These are phyloP conservation scores for Cubamyces sp. DNA, from an alignment of 768 basidiomycete genomes.

Conservation along the genomic window DNA sequence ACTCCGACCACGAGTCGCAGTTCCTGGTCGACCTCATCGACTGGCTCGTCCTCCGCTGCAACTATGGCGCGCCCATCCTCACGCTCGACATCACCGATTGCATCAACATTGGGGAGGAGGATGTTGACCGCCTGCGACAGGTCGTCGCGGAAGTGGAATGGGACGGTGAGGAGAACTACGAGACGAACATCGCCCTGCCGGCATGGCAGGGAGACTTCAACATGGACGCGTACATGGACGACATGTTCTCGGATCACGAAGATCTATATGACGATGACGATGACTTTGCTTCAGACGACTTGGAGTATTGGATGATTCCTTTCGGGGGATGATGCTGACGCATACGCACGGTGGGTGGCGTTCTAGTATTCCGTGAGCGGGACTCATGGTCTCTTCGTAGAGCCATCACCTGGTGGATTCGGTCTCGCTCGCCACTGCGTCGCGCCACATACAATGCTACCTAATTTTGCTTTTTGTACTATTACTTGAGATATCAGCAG, in stretches of 20 bases:
- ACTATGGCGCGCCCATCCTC: background rate
- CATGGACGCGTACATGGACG: conserved; percentile 4
- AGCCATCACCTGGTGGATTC: no score
- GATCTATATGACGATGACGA: conserved; percentile 3
- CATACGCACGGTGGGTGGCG: background rate
- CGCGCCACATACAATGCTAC: no score
- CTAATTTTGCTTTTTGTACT: no score
- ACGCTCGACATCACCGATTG: background rate
- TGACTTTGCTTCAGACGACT: background rate
- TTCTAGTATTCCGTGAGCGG: no score
- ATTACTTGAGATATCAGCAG: no score
- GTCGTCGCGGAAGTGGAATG: background rate
- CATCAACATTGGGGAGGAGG: background rate
- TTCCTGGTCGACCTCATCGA: background rate
- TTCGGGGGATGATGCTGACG: background rate
- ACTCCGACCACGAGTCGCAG: conserved; percentile 2
- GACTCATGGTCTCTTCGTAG: no score
- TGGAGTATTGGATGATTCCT: conserved; percentile 10
- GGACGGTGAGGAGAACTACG: background rate
- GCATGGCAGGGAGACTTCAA: background rate
- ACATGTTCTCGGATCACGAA: background rate
- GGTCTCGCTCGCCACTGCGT: no score
- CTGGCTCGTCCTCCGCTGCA: conserved; percentile 5
- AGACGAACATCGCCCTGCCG: background rate
- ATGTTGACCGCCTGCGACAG: background rate